Percentiles rank a stretch among this genome's conserved stretches.
These are phyloP conservation scores for Ophidiomyces ophidiicola DNA, from an alignment of 2,329 filamentous ascomycete genomes.

Conservation along the genomic window DNA sequence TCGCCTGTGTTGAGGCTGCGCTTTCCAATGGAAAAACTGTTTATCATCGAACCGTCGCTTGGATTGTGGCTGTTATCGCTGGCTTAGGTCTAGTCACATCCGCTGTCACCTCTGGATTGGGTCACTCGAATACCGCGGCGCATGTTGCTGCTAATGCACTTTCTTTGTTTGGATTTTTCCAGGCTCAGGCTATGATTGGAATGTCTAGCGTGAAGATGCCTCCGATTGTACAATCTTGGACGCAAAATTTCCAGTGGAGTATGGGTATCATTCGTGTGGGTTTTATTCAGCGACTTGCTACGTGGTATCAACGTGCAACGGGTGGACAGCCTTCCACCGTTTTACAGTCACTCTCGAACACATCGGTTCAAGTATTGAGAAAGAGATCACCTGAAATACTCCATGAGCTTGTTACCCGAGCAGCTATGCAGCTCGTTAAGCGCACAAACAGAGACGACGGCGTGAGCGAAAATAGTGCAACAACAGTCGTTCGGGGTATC, in stretches of 20 bases:
- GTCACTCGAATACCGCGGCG: constrained; percentile 85
- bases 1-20: constrained; percentile 77
- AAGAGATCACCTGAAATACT: constrained; percentile 46
- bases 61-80: constrained; percentile 78
- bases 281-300: constrained; percentile 82
- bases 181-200: constrained; percentile 82
- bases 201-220: constrained; percentile 70
- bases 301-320: constrained; percentile 91
- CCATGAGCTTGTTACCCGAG: constrained; percentile 17
- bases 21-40: constrained; percentile 90
- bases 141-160: constrained; percentile 89
- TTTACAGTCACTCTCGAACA: constrained; percentile 58
- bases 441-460: constrained; percentile 41
- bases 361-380: constrained; percentile 66
- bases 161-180: constrained; percentile 90
- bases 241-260: constrained; percentile 95
- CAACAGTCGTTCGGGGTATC: constrained; percentile 60
- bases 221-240: constrained; percentile 84
- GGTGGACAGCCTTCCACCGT: constrained; percentile 72
- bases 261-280: constrained; percentile 83
- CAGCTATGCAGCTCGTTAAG: constrained; percentile 38
- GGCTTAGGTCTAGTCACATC: constrained; percentile 73
- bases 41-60: constrained; percentile 75
- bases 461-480: constrained; percentile 39
- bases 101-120: constrained; percentile 76